Evolutionary conservation across 2,329 filamentous ascomycete species (phyloP).

Genomic region (Fusarium kyushuense): DNA sequence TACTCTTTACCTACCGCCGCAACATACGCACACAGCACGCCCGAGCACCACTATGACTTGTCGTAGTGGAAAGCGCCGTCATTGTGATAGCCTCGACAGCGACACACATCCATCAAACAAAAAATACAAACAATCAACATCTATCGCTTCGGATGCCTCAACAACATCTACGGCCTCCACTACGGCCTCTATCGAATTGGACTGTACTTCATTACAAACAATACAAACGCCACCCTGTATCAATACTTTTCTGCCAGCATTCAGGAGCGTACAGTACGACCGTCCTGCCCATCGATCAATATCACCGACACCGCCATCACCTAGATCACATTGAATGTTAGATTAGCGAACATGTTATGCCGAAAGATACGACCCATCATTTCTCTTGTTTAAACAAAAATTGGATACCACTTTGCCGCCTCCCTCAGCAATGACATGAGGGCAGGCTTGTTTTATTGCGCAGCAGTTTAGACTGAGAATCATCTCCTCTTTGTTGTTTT

Average conservation of each 20-base stretch:
- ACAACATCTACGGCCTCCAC: slow-evolving; percentile 35
- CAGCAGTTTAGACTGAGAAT: slow-evolving; percentile 33
- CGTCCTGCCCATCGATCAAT: slow-evolving; percentile 36
- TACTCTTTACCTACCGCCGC: slow-evolving; percentile 23
- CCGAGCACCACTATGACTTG: slow-evolving; percentile 31
- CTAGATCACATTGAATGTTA: slow-evolving; percentile 40
- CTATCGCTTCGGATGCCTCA: slow-evolving; percentile 43
- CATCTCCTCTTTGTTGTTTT: slow-evolving; percentile 14
- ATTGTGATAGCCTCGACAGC: slow-evolving; percentile 35
- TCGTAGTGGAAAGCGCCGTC: slow-evolving; percentile 43
- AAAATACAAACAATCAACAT: slow-evolving; percentile 45
- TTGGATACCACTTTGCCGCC: slow-evolving; percentile 36
- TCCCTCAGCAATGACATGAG: slow-evolving; percentile 23
- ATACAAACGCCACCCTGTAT: slow-evolving; percentile 32
- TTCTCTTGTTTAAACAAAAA: slow-evolving; percentile 25
- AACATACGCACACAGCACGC: slow-evolving; percentile 18
- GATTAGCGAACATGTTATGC: slow-evolving; percentile 1
- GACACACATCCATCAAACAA: slow-evolving; percentile 43
- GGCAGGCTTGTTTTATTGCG: slow-evolving; percentile 24
- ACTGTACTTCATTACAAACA: slow-evolving; percentile 21
- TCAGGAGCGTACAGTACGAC: slow-evolving; percentile 43
- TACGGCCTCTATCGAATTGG: slow-evolving; percentile 33
- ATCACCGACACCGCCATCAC: slow-evolving; percentile 46
- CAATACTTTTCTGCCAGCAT: slow-evolving; percentile 38
- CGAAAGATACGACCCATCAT: slow-evolving; percentile 16